Conservation (phyloP, 768 basidiomycete species). For the Pholiota microspora region DNA sequence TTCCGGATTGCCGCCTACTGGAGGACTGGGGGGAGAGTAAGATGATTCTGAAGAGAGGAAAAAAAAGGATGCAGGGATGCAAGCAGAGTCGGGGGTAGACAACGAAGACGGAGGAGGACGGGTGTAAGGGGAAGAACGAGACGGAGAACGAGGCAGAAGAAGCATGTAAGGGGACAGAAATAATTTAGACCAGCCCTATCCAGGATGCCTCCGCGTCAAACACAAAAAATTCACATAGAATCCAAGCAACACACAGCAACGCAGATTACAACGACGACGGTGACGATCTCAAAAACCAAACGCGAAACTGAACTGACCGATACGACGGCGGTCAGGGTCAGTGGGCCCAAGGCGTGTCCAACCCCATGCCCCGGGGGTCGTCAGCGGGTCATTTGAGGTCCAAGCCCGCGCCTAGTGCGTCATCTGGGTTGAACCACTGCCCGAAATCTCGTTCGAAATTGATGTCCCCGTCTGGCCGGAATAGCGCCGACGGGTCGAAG, state of each 20-base stretch:
- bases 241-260: background rate
- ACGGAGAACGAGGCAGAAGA: slow-evolving; percentile 2
- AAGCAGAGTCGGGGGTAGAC: background rate
- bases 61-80: background rate
- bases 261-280: no score
- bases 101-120: background rate
- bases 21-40: background rate
- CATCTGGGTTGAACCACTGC: slow-evolving; percentile 71
- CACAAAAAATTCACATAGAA: slow-evolving; percentile 4
- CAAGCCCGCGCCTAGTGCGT: slow-evolving; percentile 24
- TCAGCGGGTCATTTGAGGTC: slow-evolving; percentile 30
- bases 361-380: slow-evolving; percentile 5
- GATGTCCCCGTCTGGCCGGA: slow-evolving; percentile 46
- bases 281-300: no score
- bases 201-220: slow-evolving; percentile 5
- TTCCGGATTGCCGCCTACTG: slow-evolving; percentile 1
- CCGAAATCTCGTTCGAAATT: slow-evolving; percentile 76
- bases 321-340: background rate
- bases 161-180: slow-evolving; percentile 11
- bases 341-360: slow-evolving; percentile 1
- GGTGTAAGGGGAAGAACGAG: slow-evolving; percentile 1
- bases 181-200: slow-evolving; percentile 6
- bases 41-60: background rate
- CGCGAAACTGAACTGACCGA: background rate
- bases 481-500: slow-evolving; percentile 35